Conservation (phyloP, 352 stramenopile species). For the Pythium angustatum region DNA sequence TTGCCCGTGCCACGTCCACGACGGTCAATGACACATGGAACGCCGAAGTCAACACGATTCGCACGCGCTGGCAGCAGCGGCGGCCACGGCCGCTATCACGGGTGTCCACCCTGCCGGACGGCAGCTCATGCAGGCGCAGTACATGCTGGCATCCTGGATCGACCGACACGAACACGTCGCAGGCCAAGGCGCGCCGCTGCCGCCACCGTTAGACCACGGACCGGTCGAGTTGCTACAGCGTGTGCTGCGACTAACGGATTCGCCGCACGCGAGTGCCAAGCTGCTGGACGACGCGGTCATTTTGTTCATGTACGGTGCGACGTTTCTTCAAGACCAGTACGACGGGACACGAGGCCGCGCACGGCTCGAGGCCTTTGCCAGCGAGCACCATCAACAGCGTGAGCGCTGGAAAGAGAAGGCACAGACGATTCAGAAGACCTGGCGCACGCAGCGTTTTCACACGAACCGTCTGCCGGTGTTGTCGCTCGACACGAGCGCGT, state of each 20-base stretch:
- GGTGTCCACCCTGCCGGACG: slow-evolving; percentile 3
- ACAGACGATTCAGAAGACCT: slow-evolving; percentile 30
- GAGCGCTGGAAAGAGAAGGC: slow-evolving; percentile 1
- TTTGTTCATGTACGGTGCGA: slow-evolving; percentile 44
- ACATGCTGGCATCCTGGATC: slow-evolving; percentile 29
- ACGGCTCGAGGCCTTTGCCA: slow-evolving; percentile 9
- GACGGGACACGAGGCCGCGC: background rate
- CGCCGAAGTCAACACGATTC: too few species aligned
- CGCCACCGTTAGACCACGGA: slow-evolving; percentile 29
- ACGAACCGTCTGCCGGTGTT: slow-evolving; percentile 46
- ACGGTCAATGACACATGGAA: background rate
- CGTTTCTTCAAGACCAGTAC: slow-evolving; percentile 36
- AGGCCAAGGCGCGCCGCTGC: slow-evolving; percentile 15
- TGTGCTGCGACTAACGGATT: slow-evolving; percentile 15
- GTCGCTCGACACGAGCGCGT: slow-evolving; percentile 38
- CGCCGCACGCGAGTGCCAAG: slow-evolving; percentile 17
- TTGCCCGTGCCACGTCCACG: background rate
- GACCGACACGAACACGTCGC: slow-evolving; percentile 25
- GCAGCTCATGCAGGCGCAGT: slow-evolving; percentile 34
- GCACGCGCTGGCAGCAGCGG: background rate
- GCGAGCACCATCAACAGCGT: slow-evolving; percentile 24
- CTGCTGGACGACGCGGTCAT: slow-evolving; percentile 52
- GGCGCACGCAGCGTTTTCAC: slow-evolving; percentile 49
- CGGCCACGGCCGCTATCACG: background rate
- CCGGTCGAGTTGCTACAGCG: slow-evolving; percentile 24